phyloP scores from a whole-genome alignment of 2,329 filamentous ascomycete genomes.

The Trichoderma aggressivum region DNA sequence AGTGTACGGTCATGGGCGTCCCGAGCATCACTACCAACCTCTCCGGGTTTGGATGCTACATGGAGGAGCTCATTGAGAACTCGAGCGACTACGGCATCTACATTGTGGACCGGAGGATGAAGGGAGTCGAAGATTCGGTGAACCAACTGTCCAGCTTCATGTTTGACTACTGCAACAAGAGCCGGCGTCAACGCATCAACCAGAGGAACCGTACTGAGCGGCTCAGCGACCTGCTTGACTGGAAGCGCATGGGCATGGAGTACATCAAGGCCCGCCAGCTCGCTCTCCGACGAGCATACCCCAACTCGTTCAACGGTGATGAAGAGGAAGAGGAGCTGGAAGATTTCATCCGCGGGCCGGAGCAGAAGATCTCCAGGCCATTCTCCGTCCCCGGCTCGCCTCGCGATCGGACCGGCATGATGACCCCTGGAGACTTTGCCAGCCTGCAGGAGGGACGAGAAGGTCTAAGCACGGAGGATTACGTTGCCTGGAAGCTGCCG shows the following conservation, averaged over 20 bases:
- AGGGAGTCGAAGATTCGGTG: constrained; percentile 95
- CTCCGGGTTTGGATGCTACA: constrained; percentile 97
- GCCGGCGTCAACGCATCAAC: constrained; percentile 94
- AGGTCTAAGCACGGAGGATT: constrained; percentile 91
- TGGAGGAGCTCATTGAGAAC: constrained; percentile 99
- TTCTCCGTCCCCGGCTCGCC: constrained; percentile 93
- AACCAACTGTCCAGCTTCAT: constrained; percentile 86
- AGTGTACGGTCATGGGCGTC: constrained; percentile 98
- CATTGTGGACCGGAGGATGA: constrained; percentile 92
- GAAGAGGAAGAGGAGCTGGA: constrained; percentile 63
- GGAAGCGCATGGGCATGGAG: constrained; percentile 99
- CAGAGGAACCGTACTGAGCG: constrained; percentile 96
- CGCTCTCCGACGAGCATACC: constrained; percentile 87
- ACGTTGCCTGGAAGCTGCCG: constrained; percentile 97
- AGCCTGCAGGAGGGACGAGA: constrained; percentile 93
- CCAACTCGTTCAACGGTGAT: constrained; percentile 75
- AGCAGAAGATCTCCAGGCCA: constrained; percentile 92
- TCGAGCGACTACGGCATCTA: constrained; percentile 98
- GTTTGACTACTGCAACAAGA: constrained; percentile 93
- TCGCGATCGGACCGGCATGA: constrained; percentile 88
- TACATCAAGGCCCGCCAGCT: constrained; percentile 97
- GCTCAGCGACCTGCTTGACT: constrained; percentile 90
- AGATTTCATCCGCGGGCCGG: constrained; percentile 86
- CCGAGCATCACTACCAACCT: constrained; percentile 97
- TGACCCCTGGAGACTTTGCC: constrained; percentile 98